Conservation (phyloP, 148 eudicot genomes). For the Fagopyrum tataricum region DNA sequence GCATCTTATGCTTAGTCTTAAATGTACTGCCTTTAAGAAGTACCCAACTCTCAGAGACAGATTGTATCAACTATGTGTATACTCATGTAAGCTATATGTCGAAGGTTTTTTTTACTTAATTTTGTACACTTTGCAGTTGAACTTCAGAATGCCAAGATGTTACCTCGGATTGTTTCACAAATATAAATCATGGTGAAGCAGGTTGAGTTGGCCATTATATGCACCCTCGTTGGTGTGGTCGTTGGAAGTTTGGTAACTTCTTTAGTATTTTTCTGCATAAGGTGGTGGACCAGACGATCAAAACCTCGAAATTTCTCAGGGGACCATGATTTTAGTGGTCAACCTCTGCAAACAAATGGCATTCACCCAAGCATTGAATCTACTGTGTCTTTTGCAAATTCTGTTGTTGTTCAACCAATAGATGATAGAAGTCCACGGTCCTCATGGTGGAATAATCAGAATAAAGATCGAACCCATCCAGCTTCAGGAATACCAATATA, state of each 20-base stretch:
- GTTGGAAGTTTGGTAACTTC: conserved; percentile 56
- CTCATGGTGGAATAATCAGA: conserved; percentile 54
- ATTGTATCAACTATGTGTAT: background rate
- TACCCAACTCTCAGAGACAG: background rate
- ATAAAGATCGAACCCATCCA: conserved; percentile 51
- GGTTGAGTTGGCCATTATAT: conserved; percentile 52
- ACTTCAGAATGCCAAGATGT: conserved; percentile 41
- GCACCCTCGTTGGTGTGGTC: conserved; percentile 56
- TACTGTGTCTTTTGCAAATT: conserved; percentile 48
- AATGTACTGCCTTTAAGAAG: background rate
- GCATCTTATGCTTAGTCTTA: background rate
- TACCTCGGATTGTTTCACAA: conserved; percentile 24
- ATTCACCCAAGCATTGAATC: conserved; percentile 39
- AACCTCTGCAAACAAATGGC: conserved; percentile 64
- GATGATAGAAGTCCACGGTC: conserved; percentile 30
- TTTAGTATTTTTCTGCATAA: conserved; percentile 38
- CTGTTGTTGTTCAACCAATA: conserved; percentile 35
- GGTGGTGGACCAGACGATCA: conserved; percentile 64
- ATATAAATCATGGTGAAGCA: conserved; percentile 43
- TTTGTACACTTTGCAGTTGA: conserved; percentile 19
- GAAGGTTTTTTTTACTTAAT: background rate
- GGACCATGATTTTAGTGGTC: conserved; percentile 27
- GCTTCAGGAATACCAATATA: conserved; percentile 79
- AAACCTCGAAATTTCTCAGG: conserved; percentile 25
- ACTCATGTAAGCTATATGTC: background rate